Conservation (phyloP, 371 early-diverging fungal genomes). For the Apophysomyces trapeziformis region DNA sequence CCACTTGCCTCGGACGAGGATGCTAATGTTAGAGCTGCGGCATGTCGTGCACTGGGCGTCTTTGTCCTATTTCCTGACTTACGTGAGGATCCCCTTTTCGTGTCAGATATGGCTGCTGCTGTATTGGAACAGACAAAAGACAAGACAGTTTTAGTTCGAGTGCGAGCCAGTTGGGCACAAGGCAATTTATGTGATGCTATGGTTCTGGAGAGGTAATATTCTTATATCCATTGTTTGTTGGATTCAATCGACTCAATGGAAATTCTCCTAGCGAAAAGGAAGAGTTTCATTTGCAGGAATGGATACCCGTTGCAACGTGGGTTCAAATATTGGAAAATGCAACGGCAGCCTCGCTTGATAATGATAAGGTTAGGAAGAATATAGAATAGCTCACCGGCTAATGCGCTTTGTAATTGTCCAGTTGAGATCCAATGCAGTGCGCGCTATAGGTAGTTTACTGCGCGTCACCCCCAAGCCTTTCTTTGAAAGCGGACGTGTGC, state of each 20-base stretch:
- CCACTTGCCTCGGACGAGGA: conserved; percentile 60
- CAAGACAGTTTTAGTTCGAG: conserved; percentile 58
- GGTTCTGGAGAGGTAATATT: conserved; percentile 52
- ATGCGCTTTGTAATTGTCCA: conserved; percentile 17
- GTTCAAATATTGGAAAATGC: conserved; percentile 50
- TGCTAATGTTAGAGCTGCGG: conserved; percentile 64
- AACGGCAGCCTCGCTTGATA: conserved; percentile 66
- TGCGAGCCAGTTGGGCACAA: conserved; percentile 78
- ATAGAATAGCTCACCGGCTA: too few species aligned
- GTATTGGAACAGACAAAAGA: conserved; percentile 55
- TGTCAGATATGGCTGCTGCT: conserved; percentile 56
- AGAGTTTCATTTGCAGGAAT: conserved; percentile 38
- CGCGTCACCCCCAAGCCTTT: conserved; percentile 59
- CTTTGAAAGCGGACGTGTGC: conserved; percentile 46
- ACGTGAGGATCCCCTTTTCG: conserved; percentile 60
- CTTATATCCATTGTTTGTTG: too few species aligned
- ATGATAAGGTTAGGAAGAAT: conserved; percentile 59
- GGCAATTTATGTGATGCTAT: conserved; percentile 76
- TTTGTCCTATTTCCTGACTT: conserved; percentile 65
- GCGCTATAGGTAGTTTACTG: conserved; percentile 74
- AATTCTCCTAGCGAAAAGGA: conserved; percentile 24
- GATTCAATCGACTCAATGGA: too few species aligned
- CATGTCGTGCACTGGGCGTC: conserved; percentile 72
- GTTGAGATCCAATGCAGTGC: conserved; percentile 74
- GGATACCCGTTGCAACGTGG: conserved; percentile 47